These are phyloP conservation scores for Actinidia arguta DNA, from an alignment of 179 eudicot genomes.

Conservation along the genomic window DNA sequence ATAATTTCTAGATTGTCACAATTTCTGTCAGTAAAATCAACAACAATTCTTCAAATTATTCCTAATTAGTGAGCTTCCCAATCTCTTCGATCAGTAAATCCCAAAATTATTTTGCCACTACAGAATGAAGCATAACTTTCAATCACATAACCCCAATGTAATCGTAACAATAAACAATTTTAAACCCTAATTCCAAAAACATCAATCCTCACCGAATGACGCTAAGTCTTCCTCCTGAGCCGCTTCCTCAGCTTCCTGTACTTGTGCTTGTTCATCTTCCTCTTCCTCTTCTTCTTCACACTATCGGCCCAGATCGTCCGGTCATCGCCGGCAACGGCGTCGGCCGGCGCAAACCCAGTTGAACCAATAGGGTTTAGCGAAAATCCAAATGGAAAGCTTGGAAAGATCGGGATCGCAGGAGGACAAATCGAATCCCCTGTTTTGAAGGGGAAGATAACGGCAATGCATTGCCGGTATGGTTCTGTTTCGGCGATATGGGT, in stretches of 20 bases:
- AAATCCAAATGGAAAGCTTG: constrained; percentile 43
- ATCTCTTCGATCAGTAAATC: background rate
- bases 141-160: background rate
- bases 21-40: background rate
- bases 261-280: constrained; percentile 98
- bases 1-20: background rate
- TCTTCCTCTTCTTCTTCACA: constrained; percentile 98
- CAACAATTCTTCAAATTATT: background rate
- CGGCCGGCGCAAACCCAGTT: constrained; percentile 23
- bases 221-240: constrained; percentile 46
- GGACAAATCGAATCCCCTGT: constrained; percentile 22
- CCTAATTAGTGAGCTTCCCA: background rate
- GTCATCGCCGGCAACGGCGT: constrained; percentile 26
- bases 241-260: constrained; percentile 83
- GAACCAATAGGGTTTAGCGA: constrained; percentile 30
- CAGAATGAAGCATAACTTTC: background rate
- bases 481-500: background rate
- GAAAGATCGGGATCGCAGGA: constrained; percentile 29
- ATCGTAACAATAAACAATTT: background rate
- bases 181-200: background rate
- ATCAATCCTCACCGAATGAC: constrained; percentile 5
- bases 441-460: background rate
- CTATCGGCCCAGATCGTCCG: constrained; percentile 83
- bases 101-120: background rate
- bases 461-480: background rate